Evolutionary conservation across 2,329 filamentous ascomycete species (phyloP), one percentile per base, ranked within the genome.

Genomic region (Xylogone sp.): DNA sequence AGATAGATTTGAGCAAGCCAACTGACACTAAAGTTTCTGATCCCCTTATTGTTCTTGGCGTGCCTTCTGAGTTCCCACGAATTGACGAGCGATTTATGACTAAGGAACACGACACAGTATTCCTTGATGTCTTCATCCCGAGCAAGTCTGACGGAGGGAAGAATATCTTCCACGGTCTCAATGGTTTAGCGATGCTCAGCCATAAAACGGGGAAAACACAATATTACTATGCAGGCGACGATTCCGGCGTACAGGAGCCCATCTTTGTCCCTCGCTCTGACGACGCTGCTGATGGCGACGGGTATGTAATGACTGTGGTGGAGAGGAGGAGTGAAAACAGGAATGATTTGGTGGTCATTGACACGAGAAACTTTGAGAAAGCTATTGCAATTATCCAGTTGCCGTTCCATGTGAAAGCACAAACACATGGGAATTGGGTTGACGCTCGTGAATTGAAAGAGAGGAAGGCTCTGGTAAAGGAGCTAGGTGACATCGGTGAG

Each of bases 191-290:
- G 3, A 55, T 53, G 46, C 52, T 9, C n/a, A 39, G 34, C n/a
- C 34, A 39, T 16, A 56, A 18, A 9, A 65, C 59, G 1, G 62
- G 65, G 1, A 56, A 61, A 46, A 67, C 62, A 12, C 61, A 65
- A 47, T 65, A 57, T 22, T 71, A 61, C 48, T 71, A 62, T 55
- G 68, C 64, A 19, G 69, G 67, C 1, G 67, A 64, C 21, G 68
- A 63, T 9, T 65, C 68, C 21, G 75, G 74, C 0, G 75, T 79
- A 54, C 77, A 81, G 59, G 78, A 81, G 54, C 77, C 78, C 0
- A 71, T 75, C 0, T 81, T 81, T 51, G 72, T 81, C 13, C 77
- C 78, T 0, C 65, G 67, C 27, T 61, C 62, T 0, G 65, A 68
- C 2, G 67, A 66, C 18, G 45, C 56, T 45, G 21, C 45, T 1